These are phyloP conservation scores for Lactarius akahatsu DNA, from an alignment of 768 basidiomycete species.

Conservation along the genomic window DNA sequence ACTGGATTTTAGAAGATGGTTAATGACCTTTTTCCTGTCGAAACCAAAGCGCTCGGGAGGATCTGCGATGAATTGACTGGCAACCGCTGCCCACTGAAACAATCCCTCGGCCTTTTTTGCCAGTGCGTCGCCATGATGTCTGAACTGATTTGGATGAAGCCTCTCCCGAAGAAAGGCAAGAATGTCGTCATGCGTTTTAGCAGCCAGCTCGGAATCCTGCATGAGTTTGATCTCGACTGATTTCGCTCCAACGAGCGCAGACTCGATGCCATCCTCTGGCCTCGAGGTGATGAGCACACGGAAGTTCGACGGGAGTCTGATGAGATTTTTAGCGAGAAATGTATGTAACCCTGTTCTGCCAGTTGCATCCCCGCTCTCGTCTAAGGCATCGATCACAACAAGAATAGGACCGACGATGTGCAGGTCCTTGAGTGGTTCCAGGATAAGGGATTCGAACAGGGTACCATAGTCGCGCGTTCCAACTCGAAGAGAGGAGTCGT, in stretches of 20 bases:
- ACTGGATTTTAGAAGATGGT: too few relatives aligned
- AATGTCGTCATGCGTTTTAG: neutral
- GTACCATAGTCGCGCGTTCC: neutral
- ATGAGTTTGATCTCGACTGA: neutral
- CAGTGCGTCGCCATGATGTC: neutral
- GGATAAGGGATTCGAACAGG: neutral
- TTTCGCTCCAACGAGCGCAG: neutral
- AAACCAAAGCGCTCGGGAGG: too few relatives aligned
- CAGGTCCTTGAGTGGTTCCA: neutral
- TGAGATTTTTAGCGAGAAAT: neutral
- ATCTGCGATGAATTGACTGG: neutral
- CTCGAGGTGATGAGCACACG: slow-evolving; percentile 1
- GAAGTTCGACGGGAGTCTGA: neutral
- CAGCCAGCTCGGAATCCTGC: neutral
- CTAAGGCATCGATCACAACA: slow-evolving; percentile 1
- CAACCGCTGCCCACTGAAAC: neutral
- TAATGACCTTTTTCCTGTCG: too few relatives aligned
- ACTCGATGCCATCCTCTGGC: neutral
- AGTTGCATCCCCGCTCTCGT: slow-evolving; percentile 1
- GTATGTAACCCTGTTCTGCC: neutral
- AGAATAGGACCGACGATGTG: neutral
- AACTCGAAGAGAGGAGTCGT: neutral
- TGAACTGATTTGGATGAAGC: neutral
- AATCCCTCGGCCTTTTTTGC: neutral
- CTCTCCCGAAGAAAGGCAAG: neutral